Evolutionary conservation across 176 grass and related monocot species (phyloP).

Genomic region (Carex cristatella): DNA sequence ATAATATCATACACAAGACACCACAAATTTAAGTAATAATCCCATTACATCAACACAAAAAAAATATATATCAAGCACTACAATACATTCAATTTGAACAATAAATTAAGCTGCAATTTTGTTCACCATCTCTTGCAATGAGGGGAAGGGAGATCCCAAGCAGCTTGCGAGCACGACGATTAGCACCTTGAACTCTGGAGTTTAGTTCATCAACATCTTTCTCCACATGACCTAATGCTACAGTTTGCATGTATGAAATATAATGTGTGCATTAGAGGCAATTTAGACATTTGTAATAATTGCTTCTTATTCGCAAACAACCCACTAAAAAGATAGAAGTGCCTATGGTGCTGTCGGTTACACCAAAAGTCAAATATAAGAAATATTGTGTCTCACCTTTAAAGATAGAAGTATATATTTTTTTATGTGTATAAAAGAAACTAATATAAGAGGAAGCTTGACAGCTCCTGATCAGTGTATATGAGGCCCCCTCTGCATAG

Average conservation of each 20-base stretch:
- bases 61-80: too few species aligned
- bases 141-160: conserved; percentile 32
- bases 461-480: too few species aligned
- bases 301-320: not conserved
- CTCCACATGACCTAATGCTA: conserved; percentile 38
- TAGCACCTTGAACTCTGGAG: conserved; percentile 62
- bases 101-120: too few species aligned
- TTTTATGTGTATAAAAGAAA: too few species aligned
- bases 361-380: not conserved
- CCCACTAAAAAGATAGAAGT: not conserved
- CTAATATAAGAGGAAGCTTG: too few species aligned
- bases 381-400: not conserved
- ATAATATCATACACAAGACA: too few species aligned
- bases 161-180: conserved; percentile 37
- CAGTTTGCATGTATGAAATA: conserved; percentile 51
- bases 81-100: too few species aligned
- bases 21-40: too few species aligned
- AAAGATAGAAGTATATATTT: too few species aligned
- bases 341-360: not conserved
- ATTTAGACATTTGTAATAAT: not conserved
- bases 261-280: not conserved
- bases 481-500: too few species aligned
- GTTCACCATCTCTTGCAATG: too few species aligned
- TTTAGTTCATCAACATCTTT: conserved; percentile 61
- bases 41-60: too few species aligned